Percentiles rank a stretch among this genome's conserved stretches.
phyloP scores from a whole-genome alignment of 495 filamentous ascomycete species.

The Venustampulla echinocandica region DNA sequence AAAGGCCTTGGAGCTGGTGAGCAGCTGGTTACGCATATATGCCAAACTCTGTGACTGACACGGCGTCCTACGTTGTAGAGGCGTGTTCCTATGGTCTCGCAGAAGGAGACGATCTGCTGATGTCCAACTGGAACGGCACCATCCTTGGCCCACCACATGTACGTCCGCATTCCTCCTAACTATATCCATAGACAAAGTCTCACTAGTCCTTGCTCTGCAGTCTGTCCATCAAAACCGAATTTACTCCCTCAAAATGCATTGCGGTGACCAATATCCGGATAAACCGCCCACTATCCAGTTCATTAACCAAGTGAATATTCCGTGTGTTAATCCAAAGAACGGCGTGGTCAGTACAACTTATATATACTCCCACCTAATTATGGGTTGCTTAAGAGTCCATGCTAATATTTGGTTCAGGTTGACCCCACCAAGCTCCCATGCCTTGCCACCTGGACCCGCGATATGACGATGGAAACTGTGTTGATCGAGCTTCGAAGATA shows the following conservation, averaged over 20 bases:
- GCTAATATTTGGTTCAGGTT: slow-evolving; percentile 44
- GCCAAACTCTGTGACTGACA: slow-evolving; percentile 3
- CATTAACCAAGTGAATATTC: slow-evolving; percentile 86
- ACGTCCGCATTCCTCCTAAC: slow-evolving; percentile 28
- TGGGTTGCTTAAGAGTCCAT: background rate
- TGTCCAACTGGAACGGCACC: slow-evolving; percentile 98
- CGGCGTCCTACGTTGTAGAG: slow-evolving; percentile 42
- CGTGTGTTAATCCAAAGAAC: slow-evolving; percentile 71
- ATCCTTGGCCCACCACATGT: slow-evolving; percentile 96
- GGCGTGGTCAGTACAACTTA: slow-evolving; percentile 50
- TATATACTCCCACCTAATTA: background rate
- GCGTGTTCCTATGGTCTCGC: slow-evolving; percentile 94
- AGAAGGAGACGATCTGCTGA: slow-evolving; percentile 89
- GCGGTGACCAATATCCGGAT: slow-evolving; percentile 82
- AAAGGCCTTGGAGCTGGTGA: slow-evolving; percentile 91
- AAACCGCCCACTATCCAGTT: slow-evolving; percentile 83
- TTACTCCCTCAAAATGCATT: slow-evolving; percentile 96
- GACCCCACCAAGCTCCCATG: slow-evolving; percentile 76
- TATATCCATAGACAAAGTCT: background rate
- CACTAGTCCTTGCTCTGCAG: slow-evolving; percentile 34
- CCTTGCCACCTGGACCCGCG: slow-evolving; percentile 78
- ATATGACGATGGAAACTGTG: slow-evolving; percentile 89
- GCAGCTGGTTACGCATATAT: slow-evolving; percentile 18
- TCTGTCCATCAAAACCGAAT: slow-evolving; percentile 96
- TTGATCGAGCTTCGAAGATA: slow-evolving; percentile 84